Percentiles rank a stretch among this genome's conserved stretches.
Evolutionary conservation across 495 filamentous ascomycete genomes (phyloP).

Genomic region (Neurospora discreta): DNA sequence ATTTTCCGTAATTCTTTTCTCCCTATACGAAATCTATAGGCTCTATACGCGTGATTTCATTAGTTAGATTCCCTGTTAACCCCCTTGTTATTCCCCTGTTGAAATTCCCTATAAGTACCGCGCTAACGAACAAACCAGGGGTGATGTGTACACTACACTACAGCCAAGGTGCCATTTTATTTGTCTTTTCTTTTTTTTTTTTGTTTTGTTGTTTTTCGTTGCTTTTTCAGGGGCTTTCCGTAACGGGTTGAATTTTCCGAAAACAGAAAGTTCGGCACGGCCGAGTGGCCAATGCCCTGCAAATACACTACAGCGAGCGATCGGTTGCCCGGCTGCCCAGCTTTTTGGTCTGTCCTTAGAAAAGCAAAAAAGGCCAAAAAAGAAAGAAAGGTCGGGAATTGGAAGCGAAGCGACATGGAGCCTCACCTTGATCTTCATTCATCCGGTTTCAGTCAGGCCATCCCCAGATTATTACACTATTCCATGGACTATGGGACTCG

Average conservation of each 20-base stretch:
- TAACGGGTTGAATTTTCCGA: neutral
- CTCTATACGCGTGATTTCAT: no score
- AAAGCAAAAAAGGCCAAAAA: neutral
- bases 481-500: no score
- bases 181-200: no score
- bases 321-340: neutral
- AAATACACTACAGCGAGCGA: neutral
- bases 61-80: no score
- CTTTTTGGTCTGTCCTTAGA: neutral
- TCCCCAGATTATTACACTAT: neutral
- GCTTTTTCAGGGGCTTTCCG: neutral
- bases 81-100: no score
- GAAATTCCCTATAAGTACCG: no score
- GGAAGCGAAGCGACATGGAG: neutral
- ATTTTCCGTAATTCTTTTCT: no score
- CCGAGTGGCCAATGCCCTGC: neutral
- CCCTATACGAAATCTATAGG: no score
- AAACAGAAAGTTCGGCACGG: neutral
- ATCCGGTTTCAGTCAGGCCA: neutral
- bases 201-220: neutral
- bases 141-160: no score
- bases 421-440: neutral
- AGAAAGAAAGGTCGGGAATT: neutral
- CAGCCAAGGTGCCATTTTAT: no score
- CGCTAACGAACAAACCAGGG: no score